Conservation (phyloP, 768 basidiomycete genomes). For the Psilocybe azurescens region DNA sequence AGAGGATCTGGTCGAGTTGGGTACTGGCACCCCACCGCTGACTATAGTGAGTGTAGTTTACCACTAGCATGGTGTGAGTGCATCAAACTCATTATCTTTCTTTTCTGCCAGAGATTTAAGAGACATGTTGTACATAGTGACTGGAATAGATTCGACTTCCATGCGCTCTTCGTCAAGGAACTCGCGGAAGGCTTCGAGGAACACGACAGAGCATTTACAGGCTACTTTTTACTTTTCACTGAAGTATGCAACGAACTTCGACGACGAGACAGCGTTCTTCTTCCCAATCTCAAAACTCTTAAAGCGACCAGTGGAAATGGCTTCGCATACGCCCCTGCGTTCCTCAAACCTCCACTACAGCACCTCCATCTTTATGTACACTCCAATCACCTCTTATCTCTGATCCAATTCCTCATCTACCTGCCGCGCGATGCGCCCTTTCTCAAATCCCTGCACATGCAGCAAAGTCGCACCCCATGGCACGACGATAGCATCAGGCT, state of each 20-base stretch:
- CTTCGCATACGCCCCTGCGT: background rate
- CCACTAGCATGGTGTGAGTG: too few relatives aligned
- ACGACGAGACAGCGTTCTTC: background rate
- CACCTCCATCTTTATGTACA: background rate
- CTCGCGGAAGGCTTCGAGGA: background rate
- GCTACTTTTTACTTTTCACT: background rate
- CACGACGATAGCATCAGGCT: background rate
- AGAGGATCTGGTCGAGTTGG: conserved; percentile 15
- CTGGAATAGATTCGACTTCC: conserved; percentile 17
- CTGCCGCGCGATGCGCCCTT: background rate
- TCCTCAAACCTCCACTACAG: conserved; percentile 4
- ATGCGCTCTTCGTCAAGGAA: conserved; percentile 12
- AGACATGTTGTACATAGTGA: conserved; percentile 4
- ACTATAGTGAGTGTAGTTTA: too few relatives aligned
- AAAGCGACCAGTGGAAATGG: background rate
- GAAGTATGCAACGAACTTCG: conserved; percentile 1
- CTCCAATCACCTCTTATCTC: background rate
- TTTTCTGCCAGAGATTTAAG: conserved; percentile 11
- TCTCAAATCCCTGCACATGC: background rate
- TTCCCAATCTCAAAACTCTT: conserved; percentile 5
- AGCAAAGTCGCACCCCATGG: background rate
- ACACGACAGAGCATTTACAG: background rate
- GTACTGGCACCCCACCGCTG: background rate
- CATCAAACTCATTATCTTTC: background rate
- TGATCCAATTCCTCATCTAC: background rate